Evolutionary conservation across 2,329 filamentous ascomycete species (phyloP), one percentile per base, ranked within the genome.

Genomic region (Apiospora phragmitis): DNA sequence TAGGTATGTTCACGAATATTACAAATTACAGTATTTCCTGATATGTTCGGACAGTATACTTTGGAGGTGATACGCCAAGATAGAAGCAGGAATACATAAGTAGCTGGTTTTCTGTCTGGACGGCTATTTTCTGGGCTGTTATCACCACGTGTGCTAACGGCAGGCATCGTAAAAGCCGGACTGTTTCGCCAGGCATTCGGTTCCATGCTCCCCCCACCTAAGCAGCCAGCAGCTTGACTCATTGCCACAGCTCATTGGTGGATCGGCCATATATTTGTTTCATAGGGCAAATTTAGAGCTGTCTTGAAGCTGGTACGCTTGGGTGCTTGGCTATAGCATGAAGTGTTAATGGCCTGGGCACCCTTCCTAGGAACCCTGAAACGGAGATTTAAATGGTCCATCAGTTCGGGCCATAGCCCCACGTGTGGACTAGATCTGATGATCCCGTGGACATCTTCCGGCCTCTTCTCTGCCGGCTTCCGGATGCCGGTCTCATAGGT

Each of bases 351-450:
- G 55, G 5, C 16, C 55, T n/a, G 29, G 32, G 55, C 32, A 38
- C 55, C 55, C 55, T 32, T 62, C 55, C 29, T 14, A 38, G 35
- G 8, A 32, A 38, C 32, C 55, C 32, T 62, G 32, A 62, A 62
- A 62, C 55, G 55, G 55, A n/a, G 32, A 38, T 62, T 62, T 38
- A 62, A 62, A 21, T 62, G 55, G 55, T 21, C 55, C 55, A 62
- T 62, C 32, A 62, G 32, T 38, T 38, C 55, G 55, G 55, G 3
- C 55, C 55, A 62, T 9, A n/a, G 32, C 55, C 55, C 55, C 38
- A 62, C 55, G 55, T 62, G 55, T 62, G 55, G 55, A 62, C 55
- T 62, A 62, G 55, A 62, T 62, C 55, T 62, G 55, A 38, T n/a
- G 55, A 62, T 62, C 32, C 49, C 55, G 18, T 32, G 55, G 55